Evolutionary conservation across 2,329 filamentous ascomycete species (phyloP), one percentile per base, ranked within the genome.

Genomic region (Pseudohalonectria lignicola): DNA sequence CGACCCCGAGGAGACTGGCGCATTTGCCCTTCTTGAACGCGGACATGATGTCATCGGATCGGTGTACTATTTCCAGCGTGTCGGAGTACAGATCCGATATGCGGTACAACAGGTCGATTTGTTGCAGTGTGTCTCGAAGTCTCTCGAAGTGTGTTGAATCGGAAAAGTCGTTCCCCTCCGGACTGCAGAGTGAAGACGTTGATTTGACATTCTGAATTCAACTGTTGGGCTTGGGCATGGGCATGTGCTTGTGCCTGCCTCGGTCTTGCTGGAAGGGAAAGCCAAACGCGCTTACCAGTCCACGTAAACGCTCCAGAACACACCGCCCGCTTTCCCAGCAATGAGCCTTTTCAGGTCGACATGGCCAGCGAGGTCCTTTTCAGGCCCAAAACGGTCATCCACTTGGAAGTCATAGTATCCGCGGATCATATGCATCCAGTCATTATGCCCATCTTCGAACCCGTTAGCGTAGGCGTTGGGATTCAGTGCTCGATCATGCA

Each of bases 21-120:
- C 18, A 66, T 47, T 6, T n/a, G 20, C 34, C 34, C 7, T 20
- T 33, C 30, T 17, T 62, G 55, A 84, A 84, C 19, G 76, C 75
- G 3, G 66, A 53, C 29, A 78, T 53, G 4, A 83, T 84, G 21
- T 73, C 70, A 32, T 64, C 66, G 46, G 75, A 75, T 49, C 79
- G 72, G 1, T 71, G 57, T 37, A 39, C 63, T 0, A 72, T 69
- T 2, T 84, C 85, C 58, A 93, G 87, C 47, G 77, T 68, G 13
- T 69, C 61, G 2, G 82, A 81, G 54, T 82, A 90, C 40, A 64
- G 62, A 30, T 66, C 59, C 44, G 74, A 66, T 13, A 90, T 65
- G 11, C 82, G 71, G 17, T 69, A 64, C 55, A 82, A 76, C 13
- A 88, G 61, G 54, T 92, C 85, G 39, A 92, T 76, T 55, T 90